Conservation (phyloP, 495 filamentous ascomycete genomes). For the Penicillium ucsense region DNA sequence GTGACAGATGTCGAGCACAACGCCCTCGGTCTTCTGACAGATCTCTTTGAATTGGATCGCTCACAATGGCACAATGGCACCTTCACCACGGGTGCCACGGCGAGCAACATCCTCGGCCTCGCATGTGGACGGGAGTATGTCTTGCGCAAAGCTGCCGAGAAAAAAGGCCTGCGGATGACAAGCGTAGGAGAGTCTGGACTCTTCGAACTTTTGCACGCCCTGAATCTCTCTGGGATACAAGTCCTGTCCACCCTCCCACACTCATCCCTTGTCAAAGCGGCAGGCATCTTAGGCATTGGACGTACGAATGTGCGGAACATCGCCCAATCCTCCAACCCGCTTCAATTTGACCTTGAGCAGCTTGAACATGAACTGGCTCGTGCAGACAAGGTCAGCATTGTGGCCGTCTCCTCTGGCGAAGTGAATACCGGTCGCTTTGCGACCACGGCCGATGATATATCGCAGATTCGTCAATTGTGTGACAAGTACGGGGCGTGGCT, state of each 20-base stretch:
- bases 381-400: constrained; percentile 53
- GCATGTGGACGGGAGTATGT: constrained; percentile 67
- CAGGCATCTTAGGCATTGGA: constrained; percentile 71
- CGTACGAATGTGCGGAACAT: constrained; percentile 56
- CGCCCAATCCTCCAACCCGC: constrained; percentile 41
- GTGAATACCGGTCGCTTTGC: constrained; percentile 87
- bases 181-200: constrained; percentile 64
- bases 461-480: constrained; percentile 53
- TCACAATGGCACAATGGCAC: constrained; percentile 42
- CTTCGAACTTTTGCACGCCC: constrained; percentile 50
- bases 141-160: constrained; percentile 34
- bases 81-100: constrained; percentile 87
- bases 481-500: constrained; percentile 75
- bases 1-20: constrained; percentile 65
- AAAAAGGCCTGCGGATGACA: constrained; percentile 21
- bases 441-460: constrained; percentile 50
- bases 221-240: constrained; percentile 57
- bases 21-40: constrained; percentile 57
- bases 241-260: constrained; percentile 75
- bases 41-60: constrained; percentile 56
- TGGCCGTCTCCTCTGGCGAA: constrained; percentile 74
- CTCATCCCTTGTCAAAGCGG: constrained; percentile 74
- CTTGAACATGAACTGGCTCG: constrained; percentile 45
- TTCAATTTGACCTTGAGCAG: constrained; percentile 55
- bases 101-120: constrained; percentile 72